Evolutionary conservation across 805 yeast species (phyloP), one percentile per base, ranked within the genome.

Genomic region (Candida gorgasii): DNA sequence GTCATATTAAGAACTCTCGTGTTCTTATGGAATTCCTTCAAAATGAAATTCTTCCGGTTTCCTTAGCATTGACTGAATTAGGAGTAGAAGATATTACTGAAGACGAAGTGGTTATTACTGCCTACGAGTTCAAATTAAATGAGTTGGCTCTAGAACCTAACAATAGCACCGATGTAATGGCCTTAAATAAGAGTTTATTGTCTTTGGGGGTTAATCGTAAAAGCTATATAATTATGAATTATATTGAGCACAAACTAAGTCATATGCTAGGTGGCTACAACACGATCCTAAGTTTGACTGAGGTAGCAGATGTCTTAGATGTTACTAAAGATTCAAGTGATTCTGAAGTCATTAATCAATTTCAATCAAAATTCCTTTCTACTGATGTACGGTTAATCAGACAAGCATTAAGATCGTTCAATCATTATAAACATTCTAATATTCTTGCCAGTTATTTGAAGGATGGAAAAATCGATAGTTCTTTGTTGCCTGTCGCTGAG

Each of bases 91-190:
- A 66, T 39, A 61, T 68, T 26, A 71, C 76, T 12, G 76, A 71
- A 44, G 76, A 71, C 55, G 93, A 86, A 48, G 79, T 86, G 33
- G 76, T 88, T 2, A 72, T 80, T 20, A 84, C 95, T 1, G 90
- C 95, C 0, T 86, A 79, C 54, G 82, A 84, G 44, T 70, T 84
- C 32, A 80, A 81, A 45, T 54, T 73, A 1, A 76, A 77, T 31
- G 95, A 86, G 43, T 17, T 46, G 4, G 53, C 65, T 2, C 45
- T 65, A 42, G 64, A 61, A 36, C 39, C 58, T 1, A 59, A 58
- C 39, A 61, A 63, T 15, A 42, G 52, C 7, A 52, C 54, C 30
- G 67, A 63, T 28, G 49, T 77, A 23, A 45, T 55, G 37, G 62
- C 69, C 41, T 55, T 69, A 33, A 75, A 79, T 36, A 72, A 83